Evolutionary conservation across 768 basidiomycete genomes (phyloP).

Genomic region (Mycena epipterygia): DNA sequence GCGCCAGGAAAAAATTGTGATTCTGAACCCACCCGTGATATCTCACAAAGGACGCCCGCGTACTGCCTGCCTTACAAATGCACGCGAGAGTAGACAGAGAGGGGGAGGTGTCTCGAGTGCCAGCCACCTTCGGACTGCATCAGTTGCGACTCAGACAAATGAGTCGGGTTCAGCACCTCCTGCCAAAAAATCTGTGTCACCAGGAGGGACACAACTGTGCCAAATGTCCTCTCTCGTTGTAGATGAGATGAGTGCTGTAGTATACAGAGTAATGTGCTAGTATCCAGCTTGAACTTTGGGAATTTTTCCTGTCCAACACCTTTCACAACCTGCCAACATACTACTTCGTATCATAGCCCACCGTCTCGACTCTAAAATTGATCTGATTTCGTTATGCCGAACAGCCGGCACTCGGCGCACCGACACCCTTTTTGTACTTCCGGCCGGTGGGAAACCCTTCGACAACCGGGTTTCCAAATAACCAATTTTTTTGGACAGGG

Average conservation of each 20-base stretch:
- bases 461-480: not conserved
- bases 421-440: too few relatives aligned
- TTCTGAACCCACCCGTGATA: slow-evolving; percentile 6
- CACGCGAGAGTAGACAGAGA: not conserved
- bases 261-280: too few relatives aligned
- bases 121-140: too few relatives aligned
- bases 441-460: not conserved
- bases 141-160: not conserved
- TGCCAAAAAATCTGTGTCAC: not conserved
- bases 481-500: not conserved
- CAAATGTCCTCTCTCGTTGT: slow-evolving; percentile 8
- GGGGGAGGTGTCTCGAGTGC: not conserved
- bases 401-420: not conserved
- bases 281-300: too few relatives aligned
- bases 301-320: too few relatives aligned
- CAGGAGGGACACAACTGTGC: slow-evolving; percentile 8
- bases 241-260: too few relatives aligned
- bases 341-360: too few relatives aligned
- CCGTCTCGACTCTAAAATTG: too few relatives aligned
- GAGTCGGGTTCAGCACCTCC: not conserved
- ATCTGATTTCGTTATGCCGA: not conserved
- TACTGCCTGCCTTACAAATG: not conserved
- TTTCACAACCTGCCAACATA: too few relatives aligned
- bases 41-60: slow-evolving; percentile 20
- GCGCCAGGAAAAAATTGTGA: not conserved